phyloP scores from a whole-genome alignment of 2,329 filamentous ascomycete genomes.

The Aspergillus fijiensis region DNA sequence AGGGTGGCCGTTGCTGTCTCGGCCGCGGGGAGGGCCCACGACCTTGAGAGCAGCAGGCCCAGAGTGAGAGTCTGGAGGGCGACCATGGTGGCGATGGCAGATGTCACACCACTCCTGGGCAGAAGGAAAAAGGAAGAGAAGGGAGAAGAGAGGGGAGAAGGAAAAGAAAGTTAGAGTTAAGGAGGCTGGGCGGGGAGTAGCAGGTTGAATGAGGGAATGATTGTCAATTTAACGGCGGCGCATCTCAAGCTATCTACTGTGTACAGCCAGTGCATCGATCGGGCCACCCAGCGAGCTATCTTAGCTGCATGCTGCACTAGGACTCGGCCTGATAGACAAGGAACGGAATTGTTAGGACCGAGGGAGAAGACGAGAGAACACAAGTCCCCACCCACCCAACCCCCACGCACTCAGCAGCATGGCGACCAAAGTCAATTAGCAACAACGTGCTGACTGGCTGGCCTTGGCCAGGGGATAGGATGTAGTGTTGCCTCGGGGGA shows the following conservation, averaged over 20 bases:
- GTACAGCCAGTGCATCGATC: not conserved
- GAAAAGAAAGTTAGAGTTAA: not conserved
- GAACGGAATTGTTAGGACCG: too few relatives aligned
- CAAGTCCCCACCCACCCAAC: too few relatives aligned
- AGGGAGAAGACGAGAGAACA: too few relatives aligned
- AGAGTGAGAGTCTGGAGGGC: constrained; percentile 15
- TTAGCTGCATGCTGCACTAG: too few relatives aligned
- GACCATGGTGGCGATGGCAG: constrained; percentile 14
- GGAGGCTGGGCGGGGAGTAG: not conserved
- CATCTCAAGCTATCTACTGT: not conserved
- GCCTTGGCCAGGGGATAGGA: too few relatives aligned
- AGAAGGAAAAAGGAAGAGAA: not conserved
- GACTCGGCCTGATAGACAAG: too few relatives aligned
- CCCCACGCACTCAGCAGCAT: too few relatives aligned
- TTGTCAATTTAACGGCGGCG: constrained; percentile 2
- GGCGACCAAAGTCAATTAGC: too few relatives aligned
- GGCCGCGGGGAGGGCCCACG: constrained; percentile 16
- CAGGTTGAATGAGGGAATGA: not conserved
- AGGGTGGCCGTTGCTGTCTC: constrained; percentile 1
- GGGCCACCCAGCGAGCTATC: not conserved
- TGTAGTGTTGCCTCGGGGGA: too few relatives aligned
- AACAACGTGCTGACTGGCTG: too few relatives aligned
- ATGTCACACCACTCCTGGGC: not conserved
- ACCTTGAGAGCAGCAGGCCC: constrained; percentile 15
- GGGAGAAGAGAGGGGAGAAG: not conserved